Conservation (phyloP, 192 early-diverging fungal genomes). For the Backusella australiensis region DNA sequence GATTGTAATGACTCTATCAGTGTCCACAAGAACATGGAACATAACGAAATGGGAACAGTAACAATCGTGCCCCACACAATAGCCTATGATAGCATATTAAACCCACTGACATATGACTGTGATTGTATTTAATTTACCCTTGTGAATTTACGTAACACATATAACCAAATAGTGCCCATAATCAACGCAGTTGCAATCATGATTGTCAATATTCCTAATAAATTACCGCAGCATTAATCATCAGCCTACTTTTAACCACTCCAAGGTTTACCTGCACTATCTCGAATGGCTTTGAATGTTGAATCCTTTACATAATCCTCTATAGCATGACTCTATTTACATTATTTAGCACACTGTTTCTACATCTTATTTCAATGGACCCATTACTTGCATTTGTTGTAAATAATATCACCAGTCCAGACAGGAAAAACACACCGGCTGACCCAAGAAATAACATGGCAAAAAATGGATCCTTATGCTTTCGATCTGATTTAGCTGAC, state of each 20-base stretch:
- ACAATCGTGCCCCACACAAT: slow-evolving; percentile 52
- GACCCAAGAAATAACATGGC: slow-evolving; percentile 38
- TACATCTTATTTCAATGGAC: no score
- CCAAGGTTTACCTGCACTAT: slow-evolving; percentile 42
- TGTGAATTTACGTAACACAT: slow-evolving; percentile 36
- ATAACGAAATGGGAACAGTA: slow-evolving; percentile 38
- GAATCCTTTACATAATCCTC: slow-evolving; percentile 30
- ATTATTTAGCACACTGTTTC: neutral
- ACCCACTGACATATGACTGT: neutral
- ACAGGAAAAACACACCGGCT: slow-evolving; percentile 34
- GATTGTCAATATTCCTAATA: slow-evolving; percentile 31
- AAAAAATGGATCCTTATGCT: slow-evolving; percentile 52
- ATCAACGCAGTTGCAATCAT: slow-evolving; percentile 31
- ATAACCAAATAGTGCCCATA: slow-evolving; percentile 34
- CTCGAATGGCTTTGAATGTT: slow-evolving; percentile 42
- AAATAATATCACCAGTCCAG: slow-evolving; percentile 46
- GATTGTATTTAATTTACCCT: slow-evolving; percentile 19
- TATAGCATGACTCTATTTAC: slow-evolving; percentile 14
- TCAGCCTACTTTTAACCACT: neutral
- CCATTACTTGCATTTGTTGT: slow-evolving; percentile 46
- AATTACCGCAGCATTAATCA: neutral
- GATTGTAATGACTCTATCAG: slow-evolving; percentile 45
- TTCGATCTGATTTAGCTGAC: slow-evolving; percentile 40
- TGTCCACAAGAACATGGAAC: slow-evolving; percentile 52
- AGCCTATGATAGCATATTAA: slow-evolving; percentile 7